Percentiles rank a stretch among this genome's conserved stretches.
These are phyloP conservation scores for Trichoderma erinaceum DNA, from an alignment of 495 filamentous ascomycete genomes.

Conservation along the genomic window DNA sequence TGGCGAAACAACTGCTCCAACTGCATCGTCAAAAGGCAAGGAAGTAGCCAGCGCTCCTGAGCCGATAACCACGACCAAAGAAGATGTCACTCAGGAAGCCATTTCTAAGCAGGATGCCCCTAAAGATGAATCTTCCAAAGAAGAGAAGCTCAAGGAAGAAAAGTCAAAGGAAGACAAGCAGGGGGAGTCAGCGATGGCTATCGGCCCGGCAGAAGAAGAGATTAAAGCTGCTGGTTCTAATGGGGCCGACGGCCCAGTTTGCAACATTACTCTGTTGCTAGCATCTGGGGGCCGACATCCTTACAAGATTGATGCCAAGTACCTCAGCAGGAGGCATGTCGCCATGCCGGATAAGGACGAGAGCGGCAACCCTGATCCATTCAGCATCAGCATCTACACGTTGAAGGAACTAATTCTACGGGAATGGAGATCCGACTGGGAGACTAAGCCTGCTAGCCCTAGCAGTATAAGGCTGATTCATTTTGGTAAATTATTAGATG, in stretches of 20 bases:
- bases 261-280: constrained; percentile 66
- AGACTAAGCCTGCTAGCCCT: constrained; percentile 71
- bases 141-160: constrained; percentile 3
- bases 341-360: constrained; percentile 56
- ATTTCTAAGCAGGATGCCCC: neutral
- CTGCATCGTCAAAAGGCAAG: constrained; percentile 27
- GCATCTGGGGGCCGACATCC: constrained; percentile 78
- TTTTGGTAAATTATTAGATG: constrained; percentile 81
- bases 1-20: constrained; percentile 18
- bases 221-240: constrained; percentile 2
- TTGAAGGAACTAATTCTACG: constrained; percentile 86
- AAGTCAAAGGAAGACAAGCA: neutral
- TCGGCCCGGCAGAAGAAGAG: constrained; percentile 8
- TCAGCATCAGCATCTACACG: constrained; percentile 82
- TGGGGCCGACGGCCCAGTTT: constrained; percentile 16
- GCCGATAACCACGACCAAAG: constrained; percentile 22
- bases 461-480: constrained; percentile 82
- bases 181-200: neutral
- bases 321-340: constrained; percentile 71
- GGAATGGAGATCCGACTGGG: constrained; percentile 91
- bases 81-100: neutral
- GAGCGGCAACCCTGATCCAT: constrained; percentile 60
- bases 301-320: constrained; percentile 80
- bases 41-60: constrained; percentile 31
- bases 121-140: neutral